Base-by-base conservation (phyloP, 2,329 filamentous ascomycete species). In the Arthrinium puccinioides region DNA sequence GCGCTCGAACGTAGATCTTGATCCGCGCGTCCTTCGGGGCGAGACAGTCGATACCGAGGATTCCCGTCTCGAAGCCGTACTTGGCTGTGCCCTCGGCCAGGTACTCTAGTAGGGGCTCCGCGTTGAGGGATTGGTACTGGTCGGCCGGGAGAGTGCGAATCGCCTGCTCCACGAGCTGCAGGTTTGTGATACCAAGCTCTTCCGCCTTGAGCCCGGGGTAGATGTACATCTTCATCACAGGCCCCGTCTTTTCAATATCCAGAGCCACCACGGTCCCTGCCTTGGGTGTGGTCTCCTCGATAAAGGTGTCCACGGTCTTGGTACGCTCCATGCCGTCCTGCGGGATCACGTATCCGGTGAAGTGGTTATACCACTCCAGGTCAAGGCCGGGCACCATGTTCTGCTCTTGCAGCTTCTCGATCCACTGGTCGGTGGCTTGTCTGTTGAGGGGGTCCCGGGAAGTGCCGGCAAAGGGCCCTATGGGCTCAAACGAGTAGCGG, bases 161-260 rank as follows among this genome's bases (percentile, higher is more conserved):
- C 16, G 33, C 16, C 24, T 27, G 33, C 33, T 28, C 23, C 24
- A 36, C 33, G 11, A 36, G 33, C 24, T 26, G 33, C 33, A 36
- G 33, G 33, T 36, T 36, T n/a, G 24, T 36, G 15, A 26, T 27
- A 18, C 33, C 33, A 1, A 36, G 33, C 24, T 36, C 33, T 18
- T 27, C 33, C 10, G 33, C 33, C 33, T 36, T 27, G 33, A 36
- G 33, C 11, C 33, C 33, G 7, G 33, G 33, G 33, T 36, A 36
- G 24, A 36, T 36, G 24, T 36, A 36, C 33, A 36, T 27, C 16
- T 36, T 36, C 33, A 36, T 36, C 15, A 36, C 33, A 24, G 33
- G 33, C 11, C 33, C 33, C 2, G 18, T 21, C 33, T 36, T 36
- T 24, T 36, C 33, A 13, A 36, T 15, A 18, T 36, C 33, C 24